These are phyloP conservation scores for Macrophomina phaseolina DNA, from an alignment of 2,329 filamentous ascomycete genomes.

Conservation along the genomic window DNA sequence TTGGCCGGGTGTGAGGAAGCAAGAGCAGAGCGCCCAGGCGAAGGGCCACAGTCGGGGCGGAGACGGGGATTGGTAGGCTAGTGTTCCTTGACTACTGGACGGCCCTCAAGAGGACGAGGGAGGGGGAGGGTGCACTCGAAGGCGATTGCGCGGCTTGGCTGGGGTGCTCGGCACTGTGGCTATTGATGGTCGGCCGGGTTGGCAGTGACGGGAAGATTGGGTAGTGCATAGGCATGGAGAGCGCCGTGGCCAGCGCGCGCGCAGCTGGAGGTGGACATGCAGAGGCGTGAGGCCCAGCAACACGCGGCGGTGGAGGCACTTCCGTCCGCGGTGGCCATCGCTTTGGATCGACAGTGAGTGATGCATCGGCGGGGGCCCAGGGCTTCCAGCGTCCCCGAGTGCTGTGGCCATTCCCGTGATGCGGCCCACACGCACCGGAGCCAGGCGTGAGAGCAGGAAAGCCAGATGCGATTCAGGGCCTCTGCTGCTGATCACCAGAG, in stretches of 20 bases:
- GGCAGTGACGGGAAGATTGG: neutral
- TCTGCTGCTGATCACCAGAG: neutral
- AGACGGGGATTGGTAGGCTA: too few relatives aligned
- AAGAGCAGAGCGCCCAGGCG: too few relatives aligned
- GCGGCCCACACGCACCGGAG: neutral
- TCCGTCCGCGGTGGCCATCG: too few relatives aligned
- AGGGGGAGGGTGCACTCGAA: neutral
- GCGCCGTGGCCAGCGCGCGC: neutral
- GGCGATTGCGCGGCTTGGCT: neutral
- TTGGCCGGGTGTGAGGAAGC: neutral
- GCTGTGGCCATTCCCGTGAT: neutral
- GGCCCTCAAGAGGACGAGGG: neutral
- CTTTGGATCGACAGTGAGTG: neutral
- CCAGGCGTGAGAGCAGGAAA: neutral
- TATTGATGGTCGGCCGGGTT: neutral
- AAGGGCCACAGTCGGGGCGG: too few relatives aligned
- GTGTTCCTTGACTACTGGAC: neutral
- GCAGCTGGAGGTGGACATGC: too few relatives aligned
- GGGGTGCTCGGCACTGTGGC: neutral
- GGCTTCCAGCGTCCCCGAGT: too few relatives aligned
- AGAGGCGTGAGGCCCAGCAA: too few relatives aligned
- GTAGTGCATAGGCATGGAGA: neutral
- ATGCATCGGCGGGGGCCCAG: too few relatives aligned
- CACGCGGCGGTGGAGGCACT: too few relatives aligned
- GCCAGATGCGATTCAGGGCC: conserved; percentile 2